These are phyloP conservation scores for Gymnopus androsaceus DNA, from an alignment of 1,284 basidiomycete species.

Conservation along the genomic window DNA sequence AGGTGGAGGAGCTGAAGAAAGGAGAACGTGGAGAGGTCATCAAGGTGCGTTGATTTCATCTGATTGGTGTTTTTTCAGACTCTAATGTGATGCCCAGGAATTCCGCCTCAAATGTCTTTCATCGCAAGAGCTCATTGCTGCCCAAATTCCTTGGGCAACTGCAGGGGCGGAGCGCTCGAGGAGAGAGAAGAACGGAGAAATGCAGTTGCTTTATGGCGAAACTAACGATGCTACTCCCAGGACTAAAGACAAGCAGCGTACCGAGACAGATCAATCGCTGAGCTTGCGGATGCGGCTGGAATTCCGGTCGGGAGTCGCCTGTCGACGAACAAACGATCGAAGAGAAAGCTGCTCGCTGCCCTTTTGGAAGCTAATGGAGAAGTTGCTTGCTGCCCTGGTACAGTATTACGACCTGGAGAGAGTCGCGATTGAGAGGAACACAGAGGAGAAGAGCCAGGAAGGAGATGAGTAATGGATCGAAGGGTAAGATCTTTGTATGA, in stretches of 20 bases:
- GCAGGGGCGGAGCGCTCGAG: slow-evolving; percentile 70
- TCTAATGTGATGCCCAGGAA: slow-evolving; percentile 48
- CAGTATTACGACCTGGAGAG: slow-evolving; percentile 68
- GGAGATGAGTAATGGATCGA: slow-evolving; percentile 58
- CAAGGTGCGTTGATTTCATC: slow-evolving; percentile 42
- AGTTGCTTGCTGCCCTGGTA: slow-evolving; percentile 47
- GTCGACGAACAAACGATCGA: slow-evolving; percentile 39
- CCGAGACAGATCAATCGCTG: slow-evolving; percentile 1
- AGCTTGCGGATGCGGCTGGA: not conserved
- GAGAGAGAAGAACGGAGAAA: slow-evolving; percentile 35
- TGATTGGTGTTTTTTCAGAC: not conserved
- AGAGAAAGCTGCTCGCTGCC: slow-evolving; percentile 49
- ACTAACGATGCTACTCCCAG: not conserved
- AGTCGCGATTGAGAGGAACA: slow-evolving; percentile 61
- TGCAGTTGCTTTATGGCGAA: slow-evolving; percentile 30
- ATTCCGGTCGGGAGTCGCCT: not conserved
- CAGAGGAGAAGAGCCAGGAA: slow-evolving; percentile 61
- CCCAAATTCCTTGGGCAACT: slow-evolving; percentile 80
- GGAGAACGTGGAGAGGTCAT: slow-evolving; percentile 47
- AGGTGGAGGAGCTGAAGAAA: slow-evolving; percentile 64
- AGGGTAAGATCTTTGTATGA: slow-evolving; percentile 41
- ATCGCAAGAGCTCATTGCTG: slow-evolving; percentile 73
- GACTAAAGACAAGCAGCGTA: not conserved
- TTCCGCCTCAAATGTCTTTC: slow-evolving; percentile 70
- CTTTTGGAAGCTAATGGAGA: slow-evolving; percentile 55